phyloP scores from a whole-genome alignment of 176 grass and related monocot genomes.

The Oryza coarctata region DNA sequence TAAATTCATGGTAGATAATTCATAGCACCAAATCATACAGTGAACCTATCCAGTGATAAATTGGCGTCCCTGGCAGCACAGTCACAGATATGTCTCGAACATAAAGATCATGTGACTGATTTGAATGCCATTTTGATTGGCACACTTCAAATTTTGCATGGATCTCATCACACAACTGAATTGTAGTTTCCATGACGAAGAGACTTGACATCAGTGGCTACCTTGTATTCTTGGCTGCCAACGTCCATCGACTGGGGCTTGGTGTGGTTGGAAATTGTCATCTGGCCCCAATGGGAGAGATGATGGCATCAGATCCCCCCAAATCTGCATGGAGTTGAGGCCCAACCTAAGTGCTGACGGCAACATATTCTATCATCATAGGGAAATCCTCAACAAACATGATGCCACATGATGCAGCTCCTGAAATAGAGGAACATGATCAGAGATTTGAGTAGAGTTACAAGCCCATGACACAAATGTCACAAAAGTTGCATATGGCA shows the following conservation, averaged over 20 bases:
- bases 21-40: not conserved
- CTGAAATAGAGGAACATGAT: not conserved
- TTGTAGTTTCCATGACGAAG: not conserved
- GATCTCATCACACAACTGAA: not conserved
- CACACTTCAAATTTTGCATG: not conserved
- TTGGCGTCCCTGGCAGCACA: not conserved
- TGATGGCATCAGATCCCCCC: not conserved
- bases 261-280: not conserved
- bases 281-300: not conserved
- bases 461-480: not conserved
- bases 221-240: not conserved
- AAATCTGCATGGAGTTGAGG: conserved; percentile 18
- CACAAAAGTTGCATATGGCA: not conserved
- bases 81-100: not conserved
- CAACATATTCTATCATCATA: not conserved
- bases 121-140: not conserved
- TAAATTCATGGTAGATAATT: not conserved
- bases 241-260: not conserved
- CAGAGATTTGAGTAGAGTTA: not conserved
- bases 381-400: conserved; percentile 16
- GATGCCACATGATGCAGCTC: not conserved
- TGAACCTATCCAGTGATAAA: not conserved
- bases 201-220: not conserved
- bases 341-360: conserved; percentile 27
- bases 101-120: not conserved